phyloP scores from a whole-genome alignment of 2,329 filamentous ascomycete genomes.

The Microsporum audouinii region DNA sequence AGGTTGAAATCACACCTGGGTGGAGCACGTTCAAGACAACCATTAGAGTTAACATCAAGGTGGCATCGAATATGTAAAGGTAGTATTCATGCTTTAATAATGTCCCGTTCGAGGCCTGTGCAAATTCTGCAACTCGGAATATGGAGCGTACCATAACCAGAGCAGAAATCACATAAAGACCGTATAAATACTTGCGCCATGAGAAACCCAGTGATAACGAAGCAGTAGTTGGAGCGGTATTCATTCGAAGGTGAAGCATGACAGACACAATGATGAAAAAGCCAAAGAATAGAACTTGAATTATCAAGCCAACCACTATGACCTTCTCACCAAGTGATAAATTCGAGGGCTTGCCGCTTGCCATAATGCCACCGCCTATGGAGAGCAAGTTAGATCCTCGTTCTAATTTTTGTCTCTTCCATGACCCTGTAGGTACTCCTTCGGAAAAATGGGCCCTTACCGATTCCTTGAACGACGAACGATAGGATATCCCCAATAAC shows the following conservation, averaged over 20 bases:
- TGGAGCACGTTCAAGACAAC: conserved; percentile 13
- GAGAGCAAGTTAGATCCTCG: background rate
- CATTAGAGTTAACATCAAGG: conserved; percentile 22
- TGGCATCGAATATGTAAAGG: conserved; percentile 25
- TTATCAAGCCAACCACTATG: conserved; percentile 45
- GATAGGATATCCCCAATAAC: conserved; percentile 23
- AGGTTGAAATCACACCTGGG: conserved; percentile 9
- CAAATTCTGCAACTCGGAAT: conserved; percentile 26
- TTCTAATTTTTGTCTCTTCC: background rate
- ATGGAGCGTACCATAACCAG: conserved; percentile 25
- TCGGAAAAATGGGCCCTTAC: conserved; percentile 10
- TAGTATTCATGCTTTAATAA: conserved; percentile 23
- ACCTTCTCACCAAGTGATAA: conserved; percentile 25
- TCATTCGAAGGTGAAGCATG: conserved; percentile 41
- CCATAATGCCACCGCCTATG: conserved; percentile 24
- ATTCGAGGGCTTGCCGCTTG: conserved; percentile 12
- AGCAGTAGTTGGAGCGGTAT: conserved; percentile 19
- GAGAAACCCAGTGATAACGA: conserved; percentile 6
- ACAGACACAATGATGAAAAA: conserved; percentile 43
- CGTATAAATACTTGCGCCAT: conserved; percentile 27
- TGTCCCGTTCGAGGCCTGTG: conserved; percentile 22
- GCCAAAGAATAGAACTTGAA: conserved; percentile 48
- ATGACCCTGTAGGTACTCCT: too few species aligned
- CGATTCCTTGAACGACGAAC: conserved; percentile 21
- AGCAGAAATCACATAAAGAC: conserved; percentile 19